phyloP scores from a whole-genome alignment of 441 rosid genomes.

The Pelargonium citronellum region DNA sequence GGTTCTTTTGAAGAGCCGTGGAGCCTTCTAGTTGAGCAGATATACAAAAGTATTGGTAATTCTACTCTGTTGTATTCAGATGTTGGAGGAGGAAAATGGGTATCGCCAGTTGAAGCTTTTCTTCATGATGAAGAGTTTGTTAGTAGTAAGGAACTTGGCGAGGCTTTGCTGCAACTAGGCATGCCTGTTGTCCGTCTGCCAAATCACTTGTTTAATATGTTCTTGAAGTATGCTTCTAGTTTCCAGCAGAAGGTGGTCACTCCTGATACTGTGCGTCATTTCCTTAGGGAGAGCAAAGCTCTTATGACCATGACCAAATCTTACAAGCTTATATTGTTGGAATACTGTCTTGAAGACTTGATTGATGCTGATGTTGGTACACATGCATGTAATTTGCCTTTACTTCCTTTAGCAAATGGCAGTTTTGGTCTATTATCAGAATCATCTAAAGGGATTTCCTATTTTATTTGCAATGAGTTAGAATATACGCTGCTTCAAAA shows the following conservation, averaged over 20 bases:
- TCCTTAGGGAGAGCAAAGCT: slow-evolving; percentile 55
- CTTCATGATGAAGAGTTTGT: slow-evolving; percentile 74
- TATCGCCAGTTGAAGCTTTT: slow-evolving; percentile 76
- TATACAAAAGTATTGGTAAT: slow-evolving; percentile 60
- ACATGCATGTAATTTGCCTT: slow-evolving; percentile 53
- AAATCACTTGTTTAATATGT: slow-evolving; percentile 54
- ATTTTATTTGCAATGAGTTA: slow-evolving; percentile 66
- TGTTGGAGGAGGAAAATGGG: slow-evolving; percentile 77
- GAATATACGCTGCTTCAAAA: slow-evolving; percentile 68
- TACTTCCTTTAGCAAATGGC: slow-evolving; percentile 90
- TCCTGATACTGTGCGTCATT: slow-evolving; percentile 70
- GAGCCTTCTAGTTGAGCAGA: slow-evolving; percentile 77
- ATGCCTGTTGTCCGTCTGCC: slow-evolving; percentile 89
- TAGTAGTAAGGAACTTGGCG: slow-evolving; percentile 73
- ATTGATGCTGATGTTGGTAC: slow-evolving; percentile 70
- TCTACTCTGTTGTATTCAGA: slow-evolving; percentile 65
- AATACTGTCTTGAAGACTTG: slow-evolving; percentile 94
- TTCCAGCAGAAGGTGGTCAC: slow-evolving; percentile 83
- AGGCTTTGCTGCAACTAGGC: slow-evolving; percentile 68
- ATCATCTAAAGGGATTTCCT: slow-evolving; percentile 47
- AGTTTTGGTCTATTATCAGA: slow-evolving; percentile 69
- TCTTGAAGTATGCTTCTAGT: slow-evolving; percentile 60
- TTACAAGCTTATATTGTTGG: slow-evolving; percentile 71
- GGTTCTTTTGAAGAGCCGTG: slow-evolving; percentile 97
- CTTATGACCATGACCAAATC: slow-evolving; percentile 50